Conservation (phyloP, 352 stramenopile genomes). For the Phytophthora pistaciae region DNA sequence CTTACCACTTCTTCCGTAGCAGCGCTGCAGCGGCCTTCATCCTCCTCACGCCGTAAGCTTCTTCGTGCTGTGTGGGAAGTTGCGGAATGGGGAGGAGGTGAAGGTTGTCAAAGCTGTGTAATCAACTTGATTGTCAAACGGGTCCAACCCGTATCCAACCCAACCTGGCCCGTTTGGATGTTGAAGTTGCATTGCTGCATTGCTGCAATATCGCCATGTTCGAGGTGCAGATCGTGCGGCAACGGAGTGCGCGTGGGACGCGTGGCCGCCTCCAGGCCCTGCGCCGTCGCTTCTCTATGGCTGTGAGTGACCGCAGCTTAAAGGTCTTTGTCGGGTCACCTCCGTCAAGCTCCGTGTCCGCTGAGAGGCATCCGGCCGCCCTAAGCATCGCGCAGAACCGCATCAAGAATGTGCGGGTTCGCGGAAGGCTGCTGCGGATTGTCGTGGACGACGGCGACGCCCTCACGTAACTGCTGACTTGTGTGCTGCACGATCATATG, state of each 20-base stretch:
- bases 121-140: conserved; percentile 29
- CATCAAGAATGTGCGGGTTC: conserved; percentile 45
- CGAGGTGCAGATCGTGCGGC: conserved; percentile 46
- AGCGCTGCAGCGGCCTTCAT: conserved; percentile 35
- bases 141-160: background rate
- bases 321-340: conserved; percentile 16
- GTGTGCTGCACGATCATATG: too few species aligned
- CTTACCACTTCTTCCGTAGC: conserved; percentile 54
- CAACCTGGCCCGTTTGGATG: background rate
- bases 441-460: conserved; percentile 17
- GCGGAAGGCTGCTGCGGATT: conserved; percentile 43
- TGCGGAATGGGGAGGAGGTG: conserved; percentile 16
- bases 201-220: conserved; percentile 25
- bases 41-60: background rate
- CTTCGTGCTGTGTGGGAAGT: conserved; percentile 21
- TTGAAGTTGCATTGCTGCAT: conserved; percentile 7
- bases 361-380: conserved; percentile 4
- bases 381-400: conserved; percentile 21
- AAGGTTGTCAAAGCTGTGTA: conserved; percentile 5
- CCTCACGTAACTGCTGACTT: conserved; percentile 33
- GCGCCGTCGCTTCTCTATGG: conserved; percentile 33
- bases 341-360: background rate
- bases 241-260: background rate
- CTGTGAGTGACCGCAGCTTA: conserved; percentile 29
- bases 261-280: conserved; percentile 42